phyloP scores from a whole-genome alignment of 805 yeast genomes.

The Saccharomyces mikatae region DNA sequence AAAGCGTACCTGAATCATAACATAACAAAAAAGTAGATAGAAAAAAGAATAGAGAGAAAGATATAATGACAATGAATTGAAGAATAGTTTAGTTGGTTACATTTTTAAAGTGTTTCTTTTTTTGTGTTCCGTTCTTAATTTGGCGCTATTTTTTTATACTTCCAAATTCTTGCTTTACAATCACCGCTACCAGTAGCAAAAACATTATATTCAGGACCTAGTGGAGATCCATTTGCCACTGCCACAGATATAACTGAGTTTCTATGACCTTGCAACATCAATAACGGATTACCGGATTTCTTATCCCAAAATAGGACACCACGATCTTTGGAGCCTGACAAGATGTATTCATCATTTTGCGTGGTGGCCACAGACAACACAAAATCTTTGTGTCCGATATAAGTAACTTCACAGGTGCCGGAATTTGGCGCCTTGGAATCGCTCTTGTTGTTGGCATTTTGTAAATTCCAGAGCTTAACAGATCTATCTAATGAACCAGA shows the following conservation, averaged over 20 bases:
- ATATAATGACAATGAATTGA: neutral
- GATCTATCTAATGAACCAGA: constrained; percentile 94
- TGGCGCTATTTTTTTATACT: constrained; percentile 41
- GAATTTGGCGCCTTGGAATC: constrained; percentile 33
- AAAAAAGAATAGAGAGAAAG: neutral
- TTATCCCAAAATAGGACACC: constrained; percentile 98
- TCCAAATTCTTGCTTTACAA: constrained; percentile 95
- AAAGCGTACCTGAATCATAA: neutral
- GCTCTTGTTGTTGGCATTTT: constrained; percentile 38
- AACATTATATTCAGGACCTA: constrained; percentile 54
- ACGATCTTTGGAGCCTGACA: constrained; percentile 93
- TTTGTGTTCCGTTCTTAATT: neutral
- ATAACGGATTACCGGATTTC: constrained; percentile 77
- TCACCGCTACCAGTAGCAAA: constrained; percentile 98
- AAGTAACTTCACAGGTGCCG: constrained; percentile 78
- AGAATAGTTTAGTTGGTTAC: neutral
- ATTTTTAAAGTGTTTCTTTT: neutral
- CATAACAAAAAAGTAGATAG: neutral
- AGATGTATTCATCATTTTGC: constrained; percentile 82
- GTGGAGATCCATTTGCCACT: constrained; percentile 69
- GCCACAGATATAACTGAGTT: constrained; percentile 93
- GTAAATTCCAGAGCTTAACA: constrained; percentile 87
- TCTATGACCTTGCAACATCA: constrained; percentile 95
- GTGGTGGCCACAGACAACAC: constrained; percentile 91
- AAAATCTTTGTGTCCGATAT: constrained; percentile 93